Percentiles rank a stretch among this genome's conserved stretches.
Conservation (phyloP, 1,284 basidiomycete genomes). For the Pterulicium gracile region DNA sequence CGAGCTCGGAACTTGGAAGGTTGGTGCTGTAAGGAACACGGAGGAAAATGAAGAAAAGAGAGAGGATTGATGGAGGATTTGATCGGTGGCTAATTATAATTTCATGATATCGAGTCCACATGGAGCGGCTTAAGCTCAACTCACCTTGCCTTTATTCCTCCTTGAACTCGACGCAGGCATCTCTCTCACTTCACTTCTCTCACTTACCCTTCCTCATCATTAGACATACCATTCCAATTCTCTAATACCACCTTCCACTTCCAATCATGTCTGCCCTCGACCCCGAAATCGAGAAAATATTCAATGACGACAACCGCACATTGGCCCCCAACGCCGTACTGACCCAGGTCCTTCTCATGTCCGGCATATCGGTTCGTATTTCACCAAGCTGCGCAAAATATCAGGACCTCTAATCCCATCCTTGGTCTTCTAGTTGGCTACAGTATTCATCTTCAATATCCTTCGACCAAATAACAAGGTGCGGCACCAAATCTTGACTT, state of each 20-base stretch:
- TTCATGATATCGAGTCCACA: too few species aligned
- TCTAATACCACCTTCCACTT: background rate
- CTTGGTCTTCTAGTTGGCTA: constrained; percentile 19
- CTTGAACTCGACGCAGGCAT: background rate
- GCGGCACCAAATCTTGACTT: constrained; percentile 11
- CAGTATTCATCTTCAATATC: constrained; percentile 51
- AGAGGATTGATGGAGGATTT: too few species aligned
- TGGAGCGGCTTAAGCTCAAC: background rate
- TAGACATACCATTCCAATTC: constrained; percentile 6
- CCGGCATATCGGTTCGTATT: constrained; percentile 48
- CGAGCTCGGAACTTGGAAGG: too few species aligned
- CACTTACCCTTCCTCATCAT: background rate
- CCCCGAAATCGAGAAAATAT: constrained; percentile 27
- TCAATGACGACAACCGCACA: constrained; percentile 37
- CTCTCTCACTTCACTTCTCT: background rate
- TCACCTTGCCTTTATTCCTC: background rate
- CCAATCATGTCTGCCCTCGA: constrained; percentile 24
- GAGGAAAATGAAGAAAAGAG: too few species aligned
- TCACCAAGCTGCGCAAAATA: background rate
- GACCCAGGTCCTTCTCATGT: constrained; percentile 72
- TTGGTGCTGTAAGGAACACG: too few species aligned
- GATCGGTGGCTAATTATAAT: too few species aligned
- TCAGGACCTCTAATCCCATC: background rate
- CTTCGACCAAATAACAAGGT: constrained; percentile 57
- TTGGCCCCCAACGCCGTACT: constrained; percentile 76